These are phyloP conservation scores for Dioscorea alata DNA, from an alignment of 106 monocot species.

Conservation along the genomic window DNA sequence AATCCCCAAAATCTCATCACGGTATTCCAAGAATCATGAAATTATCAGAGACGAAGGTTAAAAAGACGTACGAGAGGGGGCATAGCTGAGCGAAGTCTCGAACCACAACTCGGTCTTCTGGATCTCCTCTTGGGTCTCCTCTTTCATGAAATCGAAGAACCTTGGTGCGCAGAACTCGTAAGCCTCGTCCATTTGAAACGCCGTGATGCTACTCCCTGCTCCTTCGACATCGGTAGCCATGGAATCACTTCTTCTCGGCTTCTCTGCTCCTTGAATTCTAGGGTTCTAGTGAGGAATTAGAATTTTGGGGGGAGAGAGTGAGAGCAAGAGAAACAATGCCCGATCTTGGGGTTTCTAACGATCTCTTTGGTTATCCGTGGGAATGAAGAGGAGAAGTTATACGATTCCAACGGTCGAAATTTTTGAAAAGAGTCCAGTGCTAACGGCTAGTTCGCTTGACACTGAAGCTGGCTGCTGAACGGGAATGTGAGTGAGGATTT, in stretches of 20 bases:
- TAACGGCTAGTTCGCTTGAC: too few relatives aligned
- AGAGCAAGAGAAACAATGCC: too few relatives aligned
- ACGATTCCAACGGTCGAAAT: too few relatives aligned
- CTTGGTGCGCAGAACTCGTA: conserved; percentile 86
- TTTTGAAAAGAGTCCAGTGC: too few relatives aligned
- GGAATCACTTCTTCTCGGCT: background rate
- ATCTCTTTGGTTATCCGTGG: too few relatives aligned
- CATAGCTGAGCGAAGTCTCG: conserved; percentile 58
- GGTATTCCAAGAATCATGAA: background rate
- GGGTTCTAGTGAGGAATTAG: background rate
- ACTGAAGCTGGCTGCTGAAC: too few relatives aligned
- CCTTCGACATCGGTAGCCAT: conserved; percentile 10
- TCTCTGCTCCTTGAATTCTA: background rate
- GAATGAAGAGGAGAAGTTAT: too few relatives aligned
- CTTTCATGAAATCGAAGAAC: conserved; percentile 73
- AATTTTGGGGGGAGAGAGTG: too few relatives aligned
- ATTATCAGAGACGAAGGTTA: background rate
- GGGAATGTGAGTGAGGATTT: too few relatives aligned
- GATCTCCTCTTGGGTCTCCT: conserved; percentile 60
- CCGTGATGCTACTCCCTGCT: background rate
- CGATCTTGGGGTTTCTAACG: too few relatives aligned
- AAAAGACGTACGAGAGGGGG: conserved; percentile 63
- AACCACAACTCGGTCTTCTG: conserved; percentile 69
- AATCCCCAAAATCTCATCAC: background rate
- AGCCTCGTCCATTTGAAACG: conserved; percentile 43